Conservation (phyloP, 2,329 filamentous ascomycete species). For the Penicillium janthinellum region DNA sequence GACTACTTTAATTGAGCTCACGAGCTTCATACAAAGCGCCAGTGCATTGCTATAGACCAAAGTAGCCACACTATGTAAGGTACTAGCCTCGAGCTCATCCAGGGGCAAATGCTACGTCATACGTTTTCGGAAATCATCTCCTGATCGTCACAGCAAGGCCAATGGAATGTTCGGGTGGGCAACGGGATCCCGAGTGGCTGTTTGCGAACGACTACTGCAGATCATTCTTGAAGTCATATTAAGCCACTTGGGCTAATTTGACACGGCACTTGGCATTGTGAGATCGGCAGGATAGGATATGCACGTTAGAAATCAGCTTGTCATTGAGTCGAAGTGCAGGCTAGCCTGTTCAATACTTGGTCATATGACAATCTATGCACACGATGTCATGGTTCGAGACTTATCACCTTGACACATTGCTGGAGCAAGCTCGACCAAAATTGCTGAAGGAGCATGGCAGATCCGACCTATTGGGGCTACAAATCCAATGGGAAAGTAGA, state of each 20-base stretch:
- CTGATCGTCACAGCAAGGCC: neutral
- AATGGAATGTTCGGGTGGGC: neutral
- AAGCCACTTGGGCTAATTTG: neutral
- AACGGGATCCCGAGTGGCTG: slow-evolving; percentile 1
- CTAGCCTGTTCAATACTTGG: neutral
- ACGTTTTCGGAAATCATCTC: neutral
- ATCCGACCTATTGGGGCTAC: too few relatives aligned
- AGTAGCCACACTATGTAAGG: neutral
- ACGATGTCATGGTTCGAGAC: neutral
- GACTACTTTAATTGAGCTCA: neutral
- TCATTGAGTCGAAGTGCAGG: neutral
- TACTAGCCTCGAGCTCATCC: neutral
- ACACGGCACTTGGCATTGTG: neutral
- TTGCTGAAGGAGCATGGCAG: too few relatives aligned
- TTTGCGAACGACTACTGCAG: neutral
- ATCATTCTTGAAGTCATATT: neutral
- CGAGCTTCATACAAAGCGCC: neutral
- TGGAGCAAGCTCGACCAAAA: neutral
- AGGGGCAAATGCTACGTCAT: neutral
- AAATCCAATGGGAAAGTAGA: neutral
- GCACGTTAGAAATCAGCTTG: neutral
- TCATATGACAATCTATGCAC: neutral
- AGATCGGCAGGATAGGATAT: neutral
- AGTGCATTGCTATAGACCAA: neutral
- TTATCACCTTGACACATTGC: too few relatives aligned